Conservation (phyloP, 2,329 filamentous ascomycete genomes). For the Claviceps capensis region DNA sequence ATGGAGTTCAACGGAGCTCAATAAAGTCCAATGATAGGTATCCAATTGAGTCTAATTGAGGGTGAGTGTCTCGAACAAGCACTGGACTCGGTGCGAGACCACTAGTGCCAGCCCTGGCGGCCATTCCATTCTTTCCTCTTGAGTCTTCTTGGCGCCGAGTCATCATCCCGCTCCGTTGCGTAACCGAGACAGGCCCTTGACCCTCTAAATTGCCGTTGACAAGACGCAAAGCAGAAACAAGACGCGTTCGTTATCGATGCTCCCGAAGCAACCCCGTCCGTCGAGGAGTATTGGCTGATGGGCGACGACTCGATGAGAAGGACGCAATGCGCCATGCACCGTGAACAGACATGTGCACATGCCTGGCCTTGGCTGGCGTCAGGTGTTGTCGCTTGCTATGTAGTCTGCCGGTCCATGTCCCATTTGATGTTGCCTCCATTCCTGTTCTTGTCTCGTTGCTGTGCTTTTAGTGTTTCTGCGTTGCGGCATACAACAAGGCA, state of each 20-base stretch:
- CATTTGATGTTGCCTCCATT: background rate
- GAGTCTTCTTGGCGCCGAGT: background rate
- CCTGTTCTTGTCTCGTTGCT: background rate
- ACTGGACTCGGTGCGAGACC: too few species aligned
- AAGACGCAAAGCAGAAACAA: background rate
- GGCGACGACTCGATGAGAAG: background rate
- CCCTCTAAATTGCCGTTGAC: background rate
- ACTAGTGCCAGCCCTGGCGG: background rate
- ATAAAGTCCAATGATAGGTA: background rate
- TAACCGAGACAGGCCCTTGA: background rate
- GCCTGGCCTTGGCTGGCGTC: background rate
- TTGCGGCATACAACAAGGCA: too few species aligned
- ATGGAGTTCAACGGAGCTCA: too few species aligned
- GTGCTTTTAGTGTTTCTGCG: background rate
- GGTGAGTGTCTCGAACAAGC: background rate
- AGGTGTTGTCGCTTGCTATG: background rate
- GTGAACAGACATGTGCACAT: background rate
- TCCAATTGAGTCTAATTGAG: background rate
- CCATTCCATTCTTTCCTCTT: background rate
- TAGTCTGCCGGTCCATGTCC: background rate
- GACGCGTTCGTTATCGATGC: background rate
- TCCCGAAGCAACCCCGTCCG: background rate
- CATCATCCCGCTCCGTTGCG: background rate
- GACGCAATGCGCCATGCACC: background rate
- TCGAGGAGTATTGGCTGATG: background rate